Evolutionary conservation across 1,284 basidiomycete species (phyloP).

Genomic region (Rhizopogon parksii): DNA sequence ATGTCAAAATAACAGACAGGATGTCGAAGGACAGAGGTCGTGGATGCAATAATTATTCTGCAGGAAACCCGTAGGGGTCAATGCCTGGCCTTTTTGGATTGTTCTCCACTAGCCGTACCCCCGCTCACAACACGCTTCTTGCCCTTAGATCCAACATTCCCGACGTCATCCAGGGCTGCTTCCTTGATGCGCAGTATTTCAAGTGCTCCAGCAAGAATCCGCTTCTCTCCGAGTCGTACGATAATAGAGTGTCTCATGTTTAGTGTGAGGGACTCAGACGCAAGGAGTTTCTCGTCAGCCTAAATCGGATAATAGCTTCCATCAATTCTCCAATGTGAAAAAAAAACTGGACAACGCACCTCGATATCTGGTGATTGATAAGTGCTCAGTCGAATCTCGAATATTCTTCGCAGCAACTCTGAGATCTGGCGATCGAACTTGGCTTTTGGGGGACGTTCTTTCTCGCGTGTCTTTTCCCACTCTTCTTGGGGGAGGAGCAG

Average conservation of each 20-base stretch:
- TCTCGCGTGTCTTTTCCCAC: constrained; percentile 59
- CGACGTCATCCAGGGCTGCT: neutral
- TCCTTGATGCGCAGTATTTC: constrained; percentile 17
- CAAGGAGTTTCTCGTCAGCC: constrained; percentile 48
- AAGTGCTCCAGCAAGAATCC: constrained; percentile 45
- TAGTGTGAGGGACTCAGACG: constrained; percentile 27
- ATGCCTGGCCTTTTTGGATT: neutral
- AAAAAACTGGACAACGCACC: neutral
- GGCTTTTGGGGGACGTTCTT: constrained; percentile 76
- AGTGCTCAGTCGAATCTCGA: neutral
- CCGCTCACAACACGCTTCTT: neutral
- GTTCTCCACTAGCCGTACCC: neutral
- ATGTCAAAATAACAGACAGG: neutral
- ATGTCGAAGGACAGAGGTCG: neutral
- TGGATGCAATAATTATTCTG: too few species aligned
- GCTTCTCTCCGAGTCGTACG: constrained; percentile 78
- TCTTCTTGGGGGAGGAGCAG: constrained; percentile 55
- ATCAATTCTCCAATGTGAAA: neutral
- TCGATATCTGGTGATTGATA: neutral
- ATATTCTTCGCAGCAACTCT: neutral
- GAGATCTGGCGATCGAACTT: constrained; percentile 23
- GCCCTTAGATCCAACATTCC: neutral
- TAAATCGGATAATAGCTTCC: constrained; percentile 20
- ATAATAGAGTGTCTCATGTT: constrained; percentile 62
- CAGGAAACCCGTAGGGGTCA: neutral